Evolutionary conservation across 2,329 filamentous ascomycete species (phyloP).

Genomic region (Sporothrix curviconia): DNA sequence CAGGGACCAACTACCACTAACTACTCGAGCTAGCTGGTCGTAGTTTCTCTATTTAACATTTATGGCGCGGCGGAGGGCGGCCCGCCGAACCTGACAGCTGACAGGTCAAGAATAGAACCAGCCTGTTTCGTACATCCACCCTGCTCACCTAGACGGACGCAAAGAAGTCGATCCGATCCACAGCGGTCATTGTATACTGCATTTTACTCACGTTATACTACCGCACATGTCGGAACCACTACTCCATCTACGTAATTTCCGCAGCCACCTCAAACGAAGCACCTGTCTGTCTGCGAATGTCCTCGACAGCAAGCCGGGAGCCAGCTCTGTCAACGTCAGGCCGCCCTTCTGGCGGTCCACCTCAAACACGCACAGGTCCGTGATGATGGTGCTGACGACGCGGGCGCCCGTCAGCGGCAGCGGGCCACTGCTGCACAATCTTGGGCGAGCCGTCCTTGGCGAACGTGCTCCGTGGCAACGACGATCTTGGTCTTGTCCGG

Average conservation of each 20-base stretch:
- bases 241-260: neutral
- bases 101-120: too few relatives aligned
- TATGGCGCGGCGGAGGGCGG: too few relatives aligned
- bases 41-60: too few relatives aligned
- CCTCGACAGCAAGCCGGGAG: neutral
- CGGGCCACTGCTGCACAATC: constrained; percentile 56
- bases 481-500: constrained; percentile 67
- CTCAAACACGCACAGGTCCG: constrained; percentile 44
- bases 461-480: constrained; percentile 62
- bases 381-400: constrained; percentile 51
- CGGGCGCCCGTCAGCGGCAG: constrained; percentile 57
- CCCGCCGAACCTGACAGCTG: too few relatives aligned
- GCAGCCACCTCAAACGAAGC: neutral
- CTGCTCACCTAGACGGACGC: too few relatives aligned
- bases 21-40: too few relatives aligned
- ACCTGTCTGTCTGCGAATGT: neutral
- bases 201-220: too few relatives aligned
- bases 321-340: neutral
- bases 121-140: too few relatives aligned
- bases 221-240: too few relatives aligned
- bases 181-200: too few relatives aligned
- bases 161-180: too few relatives aligned
- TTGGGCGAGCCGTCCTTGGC: constrained; percentile 63
- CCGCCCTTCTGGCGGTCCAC: neutral
- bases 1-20: too few relatives aligned